Evolutionary conservation across 2,329 filamentous ascomycete species (phyloP).

Genomic region (Aspergillus viridinutans): DNA sequence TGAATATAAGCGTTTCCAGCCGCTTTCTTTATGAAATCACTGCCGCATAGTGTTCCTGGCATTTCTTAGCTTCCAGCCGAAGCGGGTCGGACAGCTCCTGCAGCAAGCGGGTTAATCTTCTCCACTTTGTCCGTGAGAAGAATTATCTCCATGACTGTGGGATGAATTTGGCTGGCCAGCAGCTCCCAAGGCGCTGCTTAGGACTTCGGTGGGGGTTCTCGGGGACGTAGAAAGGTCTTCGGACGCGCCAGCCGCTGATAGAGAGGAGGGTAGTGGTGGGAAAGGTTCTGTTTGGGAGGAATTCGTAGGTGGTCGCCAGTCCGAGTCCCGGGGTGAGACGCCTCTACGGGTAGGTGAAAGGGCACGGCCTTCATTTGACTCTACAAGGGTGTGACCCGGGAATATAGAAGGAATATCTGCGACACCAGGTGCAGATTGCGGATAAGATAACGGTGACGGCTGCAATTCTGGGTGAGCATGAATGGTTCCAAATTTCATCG

Average conservation of each 20-base stretch:
- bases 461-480: background rate
- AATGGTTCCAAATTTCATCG: background rate
- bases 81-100: background rate
- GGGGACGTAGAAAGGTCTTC: slow-evolving; percentile 1
- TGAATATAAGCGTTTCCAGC: background rate
- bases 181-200: background rate
- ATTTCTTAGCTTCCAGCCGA: background rate
- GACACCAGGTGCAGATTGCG: background rate
- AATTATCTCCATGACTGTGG: background rate
- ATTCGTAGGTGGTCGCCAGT: slow-evolving; percentile 12
- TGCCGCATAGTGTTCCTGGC: background rate
- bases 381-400: background rate
- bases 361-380: slow-evolving; percentile 9
- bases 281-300: slow-evolving; percentile 30
- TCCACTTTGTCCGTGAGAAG: background rate
- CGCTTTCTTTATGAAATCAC: background rate
- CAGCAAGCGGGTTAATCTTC: background rate
- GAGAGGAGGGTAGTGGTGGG: slow-evolving; percentile 26
- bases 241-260: slow-evolving; percentile 2
- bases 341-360: slow-evolving; percentile 1
- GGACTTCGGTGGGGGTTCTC: background rate
- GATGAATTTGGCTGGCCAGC: background rate
- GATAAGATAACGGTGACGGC: background rate
- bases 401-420: background rate
- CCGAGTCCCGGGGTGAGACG: slow-evolving; percentile 10